phyloP scores from a whole-genome alignment of 23 red algal genomes.

The Chondrus crispus region DNA sequence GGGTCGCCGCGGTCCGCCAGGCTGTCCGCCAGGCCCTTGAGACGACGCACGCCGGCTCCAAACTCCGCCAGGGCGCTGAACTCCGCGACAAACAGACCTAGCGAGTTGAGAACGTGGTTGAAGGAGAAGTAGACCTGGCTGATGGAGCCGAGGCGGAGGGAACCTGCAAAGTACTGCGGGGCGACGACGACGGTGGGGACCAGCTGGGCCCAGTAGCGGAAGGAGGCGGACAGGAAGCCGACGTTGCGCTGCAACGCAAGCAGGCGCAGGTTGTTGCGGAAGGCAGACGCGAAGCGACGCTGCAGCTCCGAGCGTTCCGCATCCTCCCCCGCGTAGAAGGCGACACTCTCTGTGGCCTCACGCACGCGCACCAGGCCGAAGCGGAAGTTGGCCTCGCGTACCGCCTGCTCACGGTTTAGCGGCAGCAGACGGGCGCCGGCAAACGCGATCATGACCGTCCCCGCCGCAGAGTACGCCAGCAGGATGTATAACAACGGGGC shows the following conservation, averaged over 20 bases:
- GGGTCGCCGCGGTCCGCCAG: constrained; percentile 29
- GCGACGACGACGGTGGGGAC: constrained; percentile 73
- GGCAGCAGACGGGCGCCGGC: constrained; percentile 64
- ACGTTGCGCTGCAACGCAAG: constrained; percentile 74
- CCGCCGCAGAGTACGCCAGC: constrained; percentile 65
- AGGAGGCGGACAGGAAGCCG: constrained; percentile 65
- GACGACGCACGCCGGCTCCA: constrained; percentile 74
- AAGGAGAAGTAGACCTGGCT: constrained; percentile 93
- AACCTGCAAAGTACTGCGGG: constrained; percentile 78
- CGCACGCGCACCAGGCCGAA: constrained; percentile 80
- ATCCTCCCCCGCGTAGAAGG: constrained; percentile 91
- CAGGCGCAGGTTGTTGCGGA: constrained; percentile 70
- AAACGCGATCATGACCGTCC: constrained; percentile 58
- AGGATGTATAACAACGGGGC: constrained; percentile 69
- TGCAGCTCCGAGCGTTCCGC: constrained; percentile 51
- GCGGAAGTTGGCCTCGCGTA: constrained; percentile 76
- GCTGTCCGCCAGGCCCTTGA: constrained; percentile 63
- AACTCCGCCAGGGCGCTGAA: constrained; percentile 84
- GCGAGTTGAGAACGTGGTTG: constrained; percentile 85
- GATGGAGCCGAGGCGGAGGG: constrained; percentile 72
- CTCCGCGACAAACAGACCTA: constrained; percentile 85
- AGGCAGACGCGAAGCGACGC: constrained; percentile 33
- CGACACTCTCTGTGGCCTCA: constrained; percentile 89
- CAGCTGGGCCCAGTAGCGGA: constrained; percentile 81
- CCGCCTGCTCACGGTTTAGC: constrained; percentile 68